Evolutionary conservation across 306 rosid species (phyloP), one percentile per base, ranked within the genome.

Genomic region (Trifolium repens): DNA sequence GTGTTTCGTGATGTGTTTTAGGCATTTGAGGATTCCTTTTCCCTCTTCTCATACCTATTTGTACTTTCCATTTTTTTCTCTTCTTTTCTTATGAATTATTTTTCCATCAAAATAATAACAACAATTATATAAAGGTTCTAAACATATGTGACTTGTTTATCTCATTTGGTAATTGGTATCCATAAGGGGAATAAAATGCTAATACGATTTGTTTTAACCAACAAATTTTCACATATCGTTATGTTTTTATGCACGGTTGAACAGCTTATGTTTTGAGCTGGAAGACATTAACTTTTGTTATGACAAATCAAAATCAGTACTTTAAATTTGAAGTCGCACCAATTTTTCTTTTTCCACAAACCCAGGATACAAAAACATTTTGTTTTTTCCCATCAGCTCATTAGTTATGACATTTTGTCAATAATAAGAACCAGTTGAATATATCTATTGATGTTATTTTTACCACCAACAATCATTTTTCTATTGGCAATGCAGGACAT

Each of bases 401-500:
- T 55, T 0, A 11, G 63, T 24, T 54, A 69, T 35, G 46, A 60
- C 64, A n/a, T n/a, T n/a, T n/a, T n/a, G 62, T 11, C 5, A 30
- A 30, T 54, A 47, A 50, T 39, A 61, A n/a, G 52, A 75, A 53
- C 46, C 10, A 14, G 63, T 30, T 16, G 26, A 43, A 5, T 65
- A 42, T 65, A n/a, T 46, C 59, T 66, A 16, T 35, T 2, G 15
- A 47, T 62, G 50, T 30, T 65, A 8, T 13, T 11, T 71, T 39
- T 50, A 70, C 59, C 46, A 22, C 34, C 42, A 42, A 4, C 13
- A 52, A 19, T 67, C 32, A 43, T 42, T 72, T 80, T 65, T 67
- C 49, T 32, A 61, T 44, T 80, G 72, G 72, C 62, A 54, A 84
- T 88, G 80, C 93, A 96, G 99, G 99, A 96, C 24, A 86, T 96